Base-by-base conservation (phyloP, 2,329 filamentous ascomycete genomes). In the Achaetomium macrosporum region DNA sequence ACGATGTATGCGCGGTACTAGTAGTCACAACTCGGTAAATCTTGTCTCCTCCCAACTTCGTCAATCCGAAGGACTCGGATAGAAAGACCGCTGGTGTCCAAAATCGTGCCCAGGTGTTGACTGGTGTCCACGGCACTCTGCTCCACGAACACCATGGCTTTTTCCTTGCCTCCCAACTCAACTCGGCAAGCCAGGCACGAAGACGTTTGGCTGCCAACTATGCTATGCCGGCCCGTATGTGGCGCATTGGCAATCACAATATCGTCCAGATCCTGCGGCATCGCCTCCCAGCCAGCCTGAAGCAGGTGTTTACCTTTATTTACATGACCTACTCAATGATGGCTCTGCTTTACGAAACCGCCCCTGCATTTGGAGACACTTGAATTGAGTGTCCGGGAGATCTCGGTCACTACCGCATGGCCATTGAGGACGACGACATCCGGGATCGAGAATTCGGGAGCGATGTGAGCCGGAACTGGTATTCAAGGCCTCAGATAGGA, bases 321-420 rank as follows among this genome's bases (percentile, higher is more conserved):
- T 95, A 95, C 57, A 69, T 92, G 15, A 85, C 90, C 0, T 97
- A 96, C 59, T 87, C 86, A 2, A 95, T 95, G 82, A 89, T 96
- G 79, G 86, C 88, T 0, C 69, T 96, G 0, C 69, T 96, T 0
- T 87, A 90, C 54, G 92, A 97, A 62, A 95, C 88, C 0, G 88
- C 96, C 0, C 84, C 87, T 0, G 76, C 80, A 0, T 96, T 95
- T 59, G 81, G 87, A 48, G 87, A 93, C 53, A 96, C 88, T 0
- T 97, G 92, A 92, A 88, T 95, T 8, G 92, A 96, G 59, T 96
- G 91, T 49, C 72, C 97, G 0, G 92, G 92, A 0, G 91, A 97
- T 64, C 70, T 97, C 0, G 87, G 85, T 0, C 76, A 91, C 17
- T 96, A 63, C 62, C 76, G 85, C 0, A 96, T 96, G 90, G 90